Evolutionary conservation across 805 yeast genomes (phyloP).

Genomic region (Candida ascalaphidarum): DNA sequence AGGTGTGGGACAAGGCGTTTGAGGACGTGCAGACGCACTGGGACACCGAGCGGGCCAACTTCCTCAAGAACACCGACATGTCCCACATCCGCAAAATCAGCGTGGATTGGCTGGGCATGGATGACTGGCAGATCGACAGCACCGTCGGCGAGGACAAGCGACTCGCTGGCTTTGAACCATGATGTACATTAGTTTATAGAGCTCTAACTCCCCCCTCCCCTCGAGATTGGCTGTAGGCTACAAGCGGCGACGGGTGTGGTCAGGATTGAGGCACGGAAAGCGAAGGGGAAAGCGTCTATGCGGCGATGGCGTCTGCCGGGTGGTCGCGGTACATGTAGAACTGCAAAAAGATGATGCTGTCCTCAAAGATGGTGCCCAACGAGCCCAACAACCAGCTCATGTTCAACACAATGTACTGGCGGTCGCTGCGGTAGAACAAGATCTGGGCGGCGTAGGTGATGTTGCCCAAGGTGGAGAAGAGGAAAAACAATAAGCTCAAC

Average conservation of each 20-base stretch:
- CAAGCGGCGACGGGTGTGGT: too few species aligned
- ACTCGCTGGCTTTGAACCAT: too few species aligned
- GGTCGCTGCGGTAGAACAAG: constrained; percentile 54
- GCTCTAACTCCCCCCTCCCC: too few species aligned
- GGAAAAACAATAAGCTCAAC: constrained; percentile 71
- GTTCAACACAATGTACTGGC: constrained; percentile 51
- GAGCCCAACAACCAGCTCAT: constrained; percentile 75
- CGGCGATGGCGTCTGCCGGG: constrained; percentile 5
- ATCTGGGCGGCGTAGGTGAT: constrained; percentile 70
- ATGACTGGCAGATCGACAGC: constrained; percentile 28
- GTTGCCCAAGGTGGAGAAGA: constrained; percentile 69
- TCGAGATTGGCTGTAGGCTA: too few species aligned
- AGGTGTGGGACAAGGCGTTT: constrained; percentile 71
- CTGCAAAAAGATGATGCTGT: constrained; percentile 55
- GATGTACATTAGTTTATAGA: too few species aligned
- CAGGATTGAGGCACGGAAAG: too few species aligned
- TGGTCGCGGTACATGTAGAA: constrained; percentile 50
- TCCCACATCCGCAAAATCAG: constrained; percentile 36
- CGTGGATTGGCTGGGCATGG: constrained; percentile 68
- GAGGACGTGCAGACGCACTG: constrained; percentile 68
- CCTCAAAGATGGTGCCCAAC: constrained; percentile 70
- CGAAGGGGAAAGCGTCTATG: not conserved
- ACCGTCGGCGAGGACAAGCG: too few species aligned
- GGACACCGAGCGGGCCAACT: constrained; percentile 59
- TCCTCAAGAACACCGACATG: constrained; percentile 72